phyloP scores from a whole-genome alignment of 2,329 filamentous ascomycete species.

The Decorospora gaudefroyi region DNA sequence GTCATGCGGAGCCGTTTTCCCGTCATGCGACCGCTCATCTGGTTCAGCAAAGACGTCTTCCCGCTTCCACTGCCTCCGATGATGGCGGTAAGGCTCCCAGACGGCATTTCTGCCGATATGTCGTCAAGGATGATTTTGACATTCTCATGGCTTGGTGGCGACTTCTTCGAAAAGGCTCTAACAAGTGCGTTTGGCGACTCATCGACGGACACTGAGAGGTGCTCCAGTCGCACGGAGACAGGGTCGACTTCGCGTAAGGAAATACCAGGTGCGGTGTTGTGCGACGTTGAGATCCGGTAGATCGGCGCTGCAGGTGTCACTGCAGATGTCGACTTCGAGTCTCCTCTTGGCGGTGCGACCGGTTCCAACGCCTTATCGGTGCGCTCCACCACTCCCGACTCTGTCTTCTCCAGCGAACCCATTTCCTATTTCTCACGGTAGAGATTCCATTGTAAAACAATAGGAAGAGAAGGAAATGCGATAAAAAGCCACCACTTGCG shows the following conservation, averaged over 20 bases:
- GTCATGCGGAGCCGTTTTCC: conserved; percentile 57
- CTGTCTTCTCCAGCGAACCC: conserved; percentile 22
- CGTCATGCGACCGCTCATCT: conserved; percentile 69
- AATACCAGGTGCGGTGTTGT: conserved; percentile 38
- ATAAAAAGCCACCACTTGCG: conserved; percentile 1
- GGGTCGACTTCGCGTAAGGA: conserved; percentile 59
- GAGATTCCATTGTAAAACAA: conserved; percentile 15
- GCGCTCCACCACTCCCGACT: conserved; percentile 4
- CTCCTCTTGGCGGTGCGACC: conserved; percentile 3
- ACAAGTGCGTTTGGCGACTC: conserved; percentile 54
- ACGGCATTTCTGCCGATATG: conserved; percentile 66
- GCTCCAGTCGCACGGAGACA: conserved; percentile 59
- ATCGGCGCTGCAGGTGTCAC: conserved; percentile 13
- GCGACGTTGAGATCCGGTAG: conserved; percentile 25
- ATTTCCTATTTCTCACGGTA: conserved; percentile 12
- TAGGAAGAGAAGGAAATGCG: conserved; percentile 9
- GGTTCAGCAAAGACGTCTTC: conserved; percentile 65
- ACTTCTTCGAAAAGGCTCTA: conserved; percentile 34
- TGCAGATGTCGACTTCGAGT: not conserved
- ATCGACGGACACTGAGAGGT: conserved; percentile 62
- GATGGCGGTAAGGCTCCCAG: conserved; percentile 73
- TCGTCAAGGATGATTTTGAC: conserved; percentile 62
- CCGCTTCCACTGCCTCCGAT: conserved; percentile 75
- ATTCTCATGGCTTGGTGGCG: conserved; percentile 27
- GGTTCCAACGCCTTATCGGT: conserved; percentile 1